These are phyloP conservation scores for Inga laurina DNA, from an alignment of 306 rosid species.

Conservation along the genomic window DNA sequence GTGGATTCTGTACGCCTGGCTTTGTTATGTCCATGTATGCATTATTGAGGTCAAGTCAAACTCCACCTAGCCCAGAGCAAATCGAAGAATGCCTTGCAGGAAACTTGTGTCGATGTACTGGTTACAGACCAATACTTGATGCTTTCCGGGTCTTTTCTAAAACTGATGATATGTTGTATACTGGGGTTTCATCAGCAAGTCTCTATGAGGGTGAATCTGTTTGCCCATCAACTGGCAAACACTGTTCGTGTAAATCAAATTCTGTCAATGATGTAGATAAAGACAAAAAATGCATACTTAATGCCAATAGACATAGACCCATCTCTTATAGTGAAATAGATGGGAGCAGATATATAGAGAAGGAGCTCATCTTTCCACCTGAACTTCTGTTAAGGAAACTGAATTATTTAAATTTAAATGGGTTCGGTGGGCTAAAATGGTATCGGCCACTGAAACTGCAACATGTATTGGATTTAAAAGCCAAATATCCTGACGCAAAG, in stretches of 20 bases:
- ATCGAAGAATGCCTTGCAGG: conserved; percentile 95
- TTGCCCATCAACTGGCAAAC: conserved; percentile 94
- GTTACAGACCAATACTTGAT: conserved; percentile 93
- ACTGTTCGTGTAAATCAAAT: conserved; percentile 73
- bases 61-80: conserved; percentile 77
- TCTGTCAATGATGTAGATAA: conserved; percentile 38
- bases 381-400: conserved; percentile 67
- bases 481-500: conserved; percentile 74
- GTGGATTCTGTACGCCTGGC: conserved; percentile 98
- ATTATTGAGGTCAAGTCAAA: conserved; percentile 76
- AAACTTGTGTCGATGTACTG: conserved; percentile 95
- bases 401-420: conserved; percentile 59
- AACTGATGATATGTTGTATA: conserved; percentile 60
- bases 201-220: conserved; percentile 53
- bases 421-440: conserved; percentile 84
- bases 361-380: conserved; percentile 92
- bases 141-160: conserved; percentile 92
- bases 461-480: conserved; percentile 70
- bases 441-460: conserved; percentile 74
- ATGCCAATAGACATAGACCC: conserved; percentile 46
- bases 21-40: conserved; percentile 92
- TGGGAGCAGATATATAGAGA: conserved; percentile 78
- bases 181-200: conserved; percentile 54
- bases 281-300: conserved; percentile 31
- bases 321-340: conserved; percentile 72